Evolutionary conservation across 768 basidiomycete genomes (phyloP), one percentile per base, ranked within the genome.

Genomic region (Strobilomyces confusus): DNA sequence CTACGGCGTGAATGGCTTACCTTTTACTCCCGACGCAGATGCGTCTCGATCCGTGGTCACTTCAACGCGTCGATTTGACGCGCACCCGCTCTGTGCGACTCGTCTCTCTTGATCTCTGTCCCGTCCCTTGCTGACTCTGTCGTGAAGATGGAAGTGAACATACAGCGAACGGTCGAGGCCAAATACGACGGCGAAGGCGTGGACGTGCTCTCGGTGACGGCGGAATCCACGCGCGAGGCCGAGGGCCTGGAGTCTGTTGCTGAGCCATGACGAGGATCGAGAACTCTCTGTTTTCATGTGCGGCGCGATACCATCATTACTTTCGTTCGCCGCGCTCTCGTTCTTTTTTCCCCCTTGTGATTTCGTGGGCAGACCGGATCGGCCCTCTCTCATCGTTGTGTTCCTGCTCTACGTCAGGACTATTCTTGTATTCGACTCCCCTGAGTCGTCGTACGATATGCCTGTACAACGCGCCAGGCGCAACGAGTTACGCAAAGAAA

Each of bases 141-240:
- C 23, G 22, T 6, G 19, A 36, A 59, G 60, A 58, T 58, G 3
- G 52, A 68, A 54, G 63, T 68, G 15, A 58, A 20, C 20, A 36
- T 66, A 25, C 56, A 57, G 22, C 58, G 22, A 11, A 63, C 45
- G 8, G 50, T 65, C 20, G 58, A 54, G 20, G 34, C 60, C 15
- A 65, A 55, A 48, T 49, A 49, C 26, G 64, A 63, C 30, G 36
- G 34, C 36, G 22, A 37, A 12, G 47, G 42, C 0, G 1, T 47
- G 12, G 55, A 59, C 12, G 9, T 15, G 19, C 22, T 49, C 19
- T 40, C 52, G 14, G 19, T 33, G 19, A 37, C 26, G 0, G 19
- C 17, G 11, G 41, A 49, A 49, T 48, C 48, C 30, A 3, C 2
- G 20, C 14, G 20, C 14, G 51, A 47, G 11, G 11, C 3, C 20